phyloP scores from a whole-genome alignment of 805 yeast species.

The Myxozyma vanderwaltii region DNA sequence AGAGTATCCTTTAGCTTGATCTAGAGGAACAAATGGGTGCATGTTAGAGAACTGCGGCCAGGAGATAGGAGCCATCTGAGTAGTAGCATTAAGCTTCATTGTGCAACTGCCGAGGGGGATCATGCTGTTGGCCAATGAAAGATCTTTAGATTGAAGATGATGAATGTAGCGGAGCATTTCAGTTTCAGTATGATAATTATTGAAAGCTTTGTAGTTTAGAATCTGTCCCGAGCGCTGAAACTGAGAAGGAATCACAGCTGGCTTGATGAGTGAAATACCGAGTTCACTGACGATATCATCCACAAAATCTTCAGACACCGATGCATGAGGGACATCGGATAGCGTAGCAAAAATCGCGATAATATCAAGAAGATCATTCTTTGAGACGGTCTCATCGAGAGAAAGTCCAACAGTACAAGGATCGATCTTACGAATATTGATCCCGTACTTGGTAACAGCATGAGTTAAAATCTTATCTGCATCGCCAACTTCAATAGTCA shows the following conservation, averaged over 20 bases:
- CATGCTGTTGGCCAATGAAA: slow-evolving; percentile 94
- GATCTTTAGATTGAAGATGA: slow-evolving; percentile 79
- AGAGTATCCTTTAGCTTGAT: slow-evolving; percentile 86
- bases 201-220: slow-evolving; percentile 76
- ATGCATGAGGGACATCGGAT: slow-evolving; percentile 1
- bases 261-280: slow-evolving; percentile 50
- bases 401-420: slow-evolving; percentile 69
- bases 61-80: slow-evolving; percentile 89
- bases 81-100: slow-evolving; percentile 95
- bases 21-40: slow-evolving; percentile 90
- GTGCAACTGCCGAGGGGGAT: slow-evolving; percentile 97
- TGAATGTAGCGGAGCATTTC: slow-evolving; percentile 90
- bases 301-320: slow-evolving; percentile 14
- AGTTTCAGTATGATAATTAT: slow-evolving; percentile 88
- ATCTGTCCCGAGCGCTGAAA: slow-evolving; percentile 40
- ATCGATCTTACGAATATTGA: slow-evolving; percentile 74
- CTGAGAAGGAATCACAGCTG: slow-evolving; percentile 52
- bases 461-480: slow-evolving; percentile 58
- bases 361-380: slow-evolving; percentile 60
- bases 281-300: slow-evolving; percentile 27
- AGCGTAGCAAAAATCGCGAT: slow-evolving; percentile 58
- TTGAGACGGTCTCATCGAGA: slow-evolving; percentile 83
- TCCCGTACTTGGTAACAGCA: slow-evolving; percentile 64
- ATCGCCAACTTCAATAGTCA: slow-evolving; percentile 57
- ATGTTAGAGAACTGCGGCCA: slow-evolving; percentile 89